phyloP scores from a whole-genome alignment of 2,329 filamentous ascomycete genomes.

The Sporothrix dimorphospora region DNA sequence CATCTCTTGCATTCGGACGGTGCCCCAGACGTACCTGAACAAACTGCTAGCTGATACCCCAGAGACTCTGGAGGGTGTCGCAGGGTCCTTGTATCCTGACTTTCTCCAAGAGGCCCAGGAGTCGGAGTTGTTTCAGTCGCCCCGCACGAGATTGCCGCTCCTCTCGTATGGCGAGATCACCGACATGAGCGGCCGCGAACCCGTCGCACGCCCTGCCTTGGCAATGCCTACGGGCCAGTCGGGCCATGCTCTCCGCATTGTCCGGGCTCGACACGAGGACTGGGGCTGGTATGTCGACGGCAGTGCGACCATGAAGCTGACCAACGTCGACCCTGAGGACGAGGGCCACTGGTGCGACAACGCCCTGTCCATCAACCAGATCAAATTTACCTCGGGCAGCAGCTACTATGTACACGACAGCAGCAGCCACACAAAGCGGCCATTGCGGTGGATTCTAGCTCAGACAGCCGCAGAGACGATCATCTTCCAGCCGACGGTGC shows the following conservation, averaged over 20 bases:
- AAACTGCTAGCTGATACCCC: slow-evolving; percentile 58
- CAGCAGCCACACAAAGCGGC: slow-evolving; percentile 34
- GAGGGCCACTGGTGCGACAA: slow-evolving; percentile 60
- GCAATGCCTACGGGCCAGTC: slow-evolving; percentile 59
- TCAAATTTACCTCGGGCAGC: slow-evolving; percentile 53
- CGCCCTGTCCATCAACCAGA: slow-evolving; percentile 52
- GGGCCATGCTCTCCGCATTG: slow-evolving; percentile 61
- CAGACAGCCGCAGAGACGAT: slow-evolving; percentile 57
- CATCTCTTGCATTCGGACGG: background rate
- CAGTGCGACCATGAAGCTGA: slow-evolving; percentile 52
- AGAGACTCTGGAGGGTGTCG: slow-evolving; percentile 50
- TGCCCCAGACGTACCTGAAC: slow-evolving; percentile 44
- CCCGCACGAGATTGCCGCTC: slow-evolving; percentile 40
- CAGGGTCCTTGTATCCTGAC: slow-evolving; percentile 37
- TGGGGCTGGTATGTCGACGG: slow-evolving; percentile 58
- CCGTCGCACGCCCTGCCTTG: slow-evolving; percentile 43
- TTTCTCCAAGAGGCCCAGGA: slow-evolving; percentile 44
- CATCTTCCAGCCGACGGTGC: slow-evolving; percentile 56
- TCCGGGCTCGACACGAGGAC: slow-evolving; percentile 52
- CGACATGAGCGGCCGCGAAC: slow-evolving; percentile 41
- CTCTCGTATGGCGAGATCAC: slow-evolving; percentile 61
- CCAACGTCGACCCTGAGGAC: slow-evolving; percentile 46
- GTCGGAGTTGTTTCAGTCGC: slow-evolving; percentile 31
- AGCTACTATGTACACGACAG: slow-evolving; percentile 30
- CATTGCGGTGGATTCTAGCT: slow-evolving; percentile 54